phyloP scores from a whole-genome alignment of 176 grass and related monocot species.

The Zoysia japonica region DNA sequence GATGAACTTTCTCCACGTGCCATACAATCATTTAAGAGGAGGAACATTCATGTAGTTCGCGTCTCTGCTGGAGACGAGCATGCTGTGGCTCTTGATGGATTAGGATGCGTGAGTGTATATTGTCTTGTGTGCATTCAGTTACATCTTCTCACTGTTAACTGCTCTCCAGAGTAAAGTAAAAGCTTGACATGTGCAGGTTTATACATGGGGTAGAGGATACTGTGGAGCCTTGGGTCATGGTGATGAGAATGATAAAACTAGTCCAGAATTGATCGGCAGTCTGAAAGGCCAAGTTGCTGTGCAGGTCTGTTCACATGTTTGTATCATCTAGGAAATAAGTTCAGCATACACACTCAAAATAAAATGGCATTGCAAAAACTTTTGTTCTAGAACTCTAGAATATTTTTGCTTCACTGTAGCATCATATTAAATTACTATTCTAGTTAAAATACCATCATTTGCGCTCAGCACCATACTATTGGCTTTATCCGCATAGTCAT shows the following conservation, averaged over 20 bases:
- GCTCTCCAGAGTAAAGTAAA: slow-evolving; percentile 21
- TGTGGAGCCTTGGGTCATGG: slow-evolving; percentile 98
- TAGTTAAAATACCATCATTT: slow-evolving; percentile 9
- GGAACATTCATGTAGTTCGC: slow-evolving; percentile 87
- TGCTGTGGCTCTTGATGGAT: slow-evolving; percentile 90
- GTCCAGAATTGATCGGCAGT: slow-evolving; percentile 68
- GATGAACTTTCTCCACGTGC: slow-evolving; percentile 84
- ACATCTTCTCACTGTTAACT: slow-evolving; percentile 17
- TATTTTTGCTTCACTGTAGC: background rate
- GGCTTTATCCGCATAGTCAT: slow-evolving; percentile 4
- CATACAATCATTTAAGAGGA: slow-evolving; percentile 76
- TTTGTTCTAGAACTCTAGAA: background rate
- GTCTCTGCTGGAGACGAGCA: slow-evolving; percentile 98
- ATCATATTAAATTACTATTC: background rate
- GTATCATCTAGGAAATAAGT: background rate
- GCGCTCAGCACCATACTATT: background rate
- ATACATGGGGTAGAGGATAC: slow-evolving; percentile 99
- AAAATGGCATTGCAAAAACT: background rate
- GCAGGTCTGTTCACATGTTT: slow-evolving; percentile 64
- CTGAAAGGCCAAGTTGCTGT: slow-evolving; percentile 82
- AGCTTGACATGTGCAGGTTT: slow-evolving; percentile 58
- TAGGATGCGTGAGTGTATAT: slow-evolving; percentile 68
- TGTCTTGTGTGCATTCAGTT: slow-evolving; percentile 8
- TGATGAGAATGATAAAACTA: slow-evolving; percentile 97
- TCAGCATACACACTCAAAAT: background rate